Evolutionary conservation across 345 rosid genomes (phyloP), one percentile per base, ranked within the genome.

Genomic region (Citrus trifoliata): DNA sequence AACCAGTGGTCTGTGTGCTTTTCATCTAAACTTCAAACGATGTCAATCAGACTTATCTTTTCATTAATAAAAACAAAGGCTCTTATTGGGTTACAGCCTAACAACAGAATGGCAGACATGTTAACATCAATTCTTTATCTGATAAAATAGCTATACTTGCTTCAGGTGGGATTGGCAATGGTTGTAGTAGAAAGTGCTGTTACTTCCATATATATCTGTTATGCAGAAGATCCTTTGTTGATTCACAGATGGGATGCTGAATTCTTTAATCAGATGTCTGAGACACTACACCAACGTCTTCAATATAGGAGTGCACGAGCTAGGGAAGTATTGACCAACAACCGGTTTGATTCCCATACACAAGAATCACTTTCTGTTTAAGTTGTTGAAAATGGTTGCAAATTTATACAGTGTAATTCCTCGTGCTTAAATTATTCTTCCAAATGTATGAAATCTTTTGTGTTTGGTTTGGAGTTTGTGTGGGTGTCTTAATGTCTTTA

Each of bases 121-220:
- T 37, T 32, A 10, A 22, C 2, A 66, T 35, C 46, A 66, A 21
- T 35, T 12, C 21, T 40, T 28, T 68, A 27, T 68, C 55, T 68
- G 56, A 27, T 19, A 71, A 71, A 61, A 12, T 6, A 13, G 16
- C 69, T 51, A 38, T 81, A 13, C 42, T 69, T 62, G 5, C 14
- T 68, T 51, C 88, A 94, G 98, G 97, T 96, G 55, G 99, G 98
- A 76, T 58, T 96, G 32, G 97, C 94, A 42, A 88, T 96, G 97
- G 98, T 90, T 22, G 97, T 90, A 25, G 98, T 96, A 53, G 99
- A 96, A 83, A 90, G 99, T 61, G 97, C 98, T 0, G 98, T 91
- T 28, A 96, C 98, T 32, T 94, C 98, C 7, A 91, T 96, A 78
- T 96, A 93, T 83, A 85, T 96, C 37, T 96, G 97, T 82, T 94